A percentile compares a stretch with the other conserved stretches of the same genome.
Evolutionary conservation across 169 alveolate genomes (phyloP).

Genomic region (Plasmodium ovale): DNA sequence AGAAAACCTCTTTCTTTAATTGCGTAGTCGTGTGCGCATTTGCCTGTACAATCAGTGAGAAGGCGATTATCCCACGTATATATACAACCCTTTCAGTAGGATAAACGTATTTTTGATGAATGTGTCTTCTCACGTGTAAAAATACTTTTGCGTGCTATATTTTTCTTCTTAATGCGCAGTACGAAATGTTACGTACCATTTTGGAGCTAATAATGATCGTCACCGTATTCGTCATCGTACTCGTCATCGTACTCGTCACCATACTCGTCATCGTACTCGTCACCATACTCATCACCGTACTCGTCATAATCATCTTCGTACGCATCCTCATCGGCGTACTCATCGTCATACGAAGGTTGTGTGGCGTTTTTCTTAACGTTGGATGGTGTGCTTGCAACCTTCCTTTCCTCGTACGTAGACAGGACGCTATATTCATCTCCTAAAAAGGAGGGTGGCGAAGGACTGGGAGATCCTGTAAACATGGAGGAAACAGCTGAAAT

Average conservation of each 20-base stretch:
- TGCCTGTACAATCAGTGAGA: too few relatives aligned
- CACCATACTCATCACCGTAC: not conserved
- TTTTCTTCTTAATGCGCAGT: not conserved
- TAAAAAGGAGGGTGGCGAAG: constrained; percentile 65
- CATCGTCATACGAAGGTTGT: too few relatives aligned
- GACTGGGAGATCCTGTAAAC: constrained; percentile 22
- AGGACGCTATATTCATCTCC: constrained; percentile 22
- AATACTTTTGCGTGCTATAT: not conserved
- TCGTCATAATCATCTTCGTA: not conserved
- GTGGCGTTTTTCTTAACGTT: not conserved
- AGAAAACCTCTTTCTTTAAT: too few relatives aligned
- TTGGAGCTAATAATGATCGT: not conserved
- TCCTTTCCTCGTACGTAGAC: constrained; percentile 30
- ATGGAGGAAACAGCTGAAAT: constrained; percentile 53
- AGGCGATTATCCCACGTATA: too few relatives aligned
- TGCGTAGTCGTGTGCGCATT: too few relatives aligned
- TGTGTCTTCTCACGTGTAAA: too few relatives aligned
- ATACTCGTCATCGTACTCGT: constrained; percentile 8
- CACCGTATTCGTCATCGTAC: not conserved
- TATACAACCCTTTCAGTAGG: too few relatives aligned
- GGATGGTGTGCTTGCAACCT: not conserved
- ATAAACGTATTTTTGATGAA: too few relatives aligned
- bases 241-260: constrained; percentile 10
- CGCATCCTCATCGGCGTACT: too few relatives aligned
- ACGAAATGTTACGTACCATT: not conserved